Evolutionary conservation across 176 grass and related monocot genomes (phyloP), one percentile per base, ranked within the genome.

Genomic region (Zoysia japonica): DNA sequence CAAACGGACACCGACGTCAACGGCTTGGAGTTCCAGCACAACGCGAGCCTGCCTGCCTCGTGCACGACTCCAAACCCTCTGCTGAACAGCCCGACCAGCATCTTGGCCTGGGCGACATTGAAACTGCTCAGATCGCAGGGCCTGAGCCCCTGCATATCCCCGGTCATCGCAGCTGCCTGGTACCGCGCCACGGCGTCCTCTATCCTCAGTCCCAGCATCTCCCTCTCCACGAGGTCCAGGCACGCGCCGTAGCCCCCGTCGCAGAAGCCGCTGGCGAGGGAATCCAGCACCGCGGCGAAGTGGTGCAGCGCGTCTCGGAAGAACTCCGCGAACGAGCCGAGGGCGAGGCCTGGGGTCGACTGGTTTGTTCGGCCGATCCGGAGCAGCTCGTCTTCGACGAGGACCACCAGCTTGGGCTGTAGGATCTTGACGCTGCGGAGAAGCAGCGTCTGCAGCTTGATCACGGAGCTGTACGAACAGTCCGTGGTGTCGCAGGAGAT

Each of bases 21-120:
- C 38, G 79, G 74, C 68, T 68, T 86, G 0, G 75, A 61, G 17
- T 90, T 90, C 83, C 83, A 90, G 52, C 35, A 83, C 47, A 90
- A 38, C 10, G 83, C 53, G 15, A 86, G 65, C 80, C 79, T 90
- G 12, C 61, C 75, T 0, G 60, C 70, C 16, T 57, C 87, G 36
- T 77, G 82, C 12, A 81, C 53, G 40, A 89, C 71, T 65, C 65
- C 65, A 70, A 84, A 88, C 1, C 82, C 78, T 6, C 28, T 71
- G 1, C 65, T 72, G 60, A 89, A 89, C 10, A 89, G 77, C 41
- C 72, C 82, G 16, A 63, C 71, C 72, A 90, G 5, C 69, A 90
- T 82, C 69, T 43, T 90, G 9, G 69, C 74, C 79, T 83, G 83
- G 28, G 83, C 68, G n/a, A 79, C n/a, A 12, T 64, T 90, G 60